These are phyloP conservation scores for Glycine soja DNA, from an alignment of 306 rosid species.

Conservation along the genomic window DNA sequence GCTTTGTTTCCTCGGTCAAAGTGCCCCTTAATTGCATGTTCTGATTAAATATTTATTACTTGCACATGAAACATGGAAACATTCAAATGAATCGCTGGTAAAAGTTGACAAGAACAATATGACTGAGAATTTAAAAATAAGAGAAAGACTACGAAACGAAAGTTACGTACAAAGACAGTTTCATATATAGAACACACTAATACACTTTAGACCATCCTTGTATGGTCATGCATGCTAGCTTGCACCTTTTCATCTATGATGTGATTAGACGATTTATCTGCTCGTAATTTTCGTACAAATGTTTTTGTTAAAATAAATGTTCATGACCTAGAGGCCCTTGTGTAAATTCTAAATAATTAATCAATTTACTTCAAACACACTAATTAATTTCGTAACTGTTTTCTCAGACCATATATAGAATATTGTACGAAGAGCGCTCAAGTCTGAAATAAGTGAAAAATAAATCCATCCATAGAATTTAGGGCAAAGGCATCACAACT, in stretches of 20 bases:
- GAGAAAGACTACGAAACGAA: neutral
- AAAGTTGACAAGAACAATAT: slow-evolving; percentile 10
- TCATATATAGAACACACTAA: neutral
- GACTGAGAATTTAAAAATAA: neutral
- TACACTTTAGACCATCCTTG: neutral
- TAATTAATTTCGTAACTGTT: neutral
- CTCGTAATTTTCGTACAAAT: neutral
- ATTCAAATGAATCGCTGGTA: slow-evolving; percentile 34
- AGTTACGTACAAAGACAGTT: neutral
- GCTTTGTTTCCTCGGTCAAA: slow-evolving; percentile 48
- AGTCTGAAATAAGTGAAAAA: neutral
- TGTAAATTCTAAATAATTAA: neutral
- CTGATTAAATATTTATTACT: neutral
- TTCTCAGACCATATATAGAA: neutral
- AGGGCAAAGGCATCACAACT: neutral
- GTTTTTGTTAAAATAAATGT: neutral
- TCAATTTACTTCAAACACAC: neutral
- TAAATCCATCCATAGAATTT: neutral
- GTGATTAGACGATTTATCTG: neutral
- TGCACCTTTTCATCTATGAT: neutral
- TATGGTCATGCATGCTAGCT: neutral
- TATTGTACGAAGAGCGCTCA: neutral
- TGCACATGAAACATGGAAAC: slow-evolving; percentile 36
- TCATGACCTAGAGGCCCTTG: neutral
- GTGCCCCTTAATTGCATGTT: neutral